Evolutionary conservation across 139 green algal genomes (phyloP).

Genomic region (Coccomyxa sp.): DNA sequence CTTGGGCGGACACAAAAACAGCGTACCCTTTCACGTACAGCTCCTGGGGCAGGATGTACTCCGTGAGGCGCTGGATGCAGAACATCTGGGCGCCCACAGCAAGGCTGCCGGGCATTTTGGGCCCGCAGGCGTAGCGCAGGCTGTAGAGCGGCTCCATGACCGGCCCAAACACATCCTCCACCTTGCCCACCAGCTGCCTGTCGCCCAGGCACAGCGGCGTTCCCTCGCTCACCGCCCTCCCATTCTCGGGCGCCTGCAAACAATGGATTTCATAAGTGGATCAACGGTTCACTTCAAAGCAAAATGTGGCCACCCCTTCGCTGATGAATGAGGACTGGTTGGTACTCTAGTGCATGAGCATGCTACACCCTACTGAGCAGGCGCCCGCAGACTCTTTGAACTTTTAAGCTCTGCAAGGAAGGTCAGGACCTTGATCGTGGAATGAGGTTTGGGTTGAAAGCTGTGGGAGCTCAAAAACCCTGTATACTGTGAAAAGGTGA

Average conservation of each 20-base stretch:
- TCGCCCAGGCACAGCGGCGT: constrained; percentile 10
- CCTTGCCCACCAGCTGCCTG: constrained; percentile 14
- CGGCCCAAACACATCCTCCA: constrained; percentile 55
- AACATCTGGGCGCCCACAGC: not conserved
- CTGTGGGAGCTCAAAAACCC: not conserved
- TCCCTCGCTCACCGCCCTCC: not conserved
- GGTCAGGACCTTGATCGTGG: not conserved
- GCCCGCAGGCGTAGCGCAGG: constrained; percentile 3
- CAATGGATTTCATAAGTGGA: not conserved
- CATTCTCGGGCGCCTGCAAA: constrained; percentile 3
- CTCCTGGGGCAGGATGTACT: not conserved
- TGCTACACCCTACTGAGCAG: not conserved
- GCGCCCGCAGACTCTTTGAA: not conserved
- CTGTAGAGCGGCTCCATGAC: constrained; percentile 34
- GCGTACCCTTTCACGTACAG: not conserved
- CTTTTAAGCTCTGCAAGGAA: not conserved
- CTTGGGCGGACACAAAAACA: not conserved
- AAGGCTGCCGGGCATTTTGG: not conserved
- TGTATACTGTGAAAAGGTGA: not conserved
- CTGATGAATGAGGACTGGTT: not conserved
- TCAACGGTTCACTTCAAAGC: not conserved
- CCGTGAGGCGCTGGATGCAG: not conserved
- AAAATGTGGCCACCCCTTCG: not conserved
- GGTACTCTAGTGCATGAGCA: not conserved
- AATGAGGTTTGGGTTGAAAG: not conserved